phyloP scores from a whole-genome alignment of 148 eudicot species.

The Tetragonia tetragonoides region DNA sequence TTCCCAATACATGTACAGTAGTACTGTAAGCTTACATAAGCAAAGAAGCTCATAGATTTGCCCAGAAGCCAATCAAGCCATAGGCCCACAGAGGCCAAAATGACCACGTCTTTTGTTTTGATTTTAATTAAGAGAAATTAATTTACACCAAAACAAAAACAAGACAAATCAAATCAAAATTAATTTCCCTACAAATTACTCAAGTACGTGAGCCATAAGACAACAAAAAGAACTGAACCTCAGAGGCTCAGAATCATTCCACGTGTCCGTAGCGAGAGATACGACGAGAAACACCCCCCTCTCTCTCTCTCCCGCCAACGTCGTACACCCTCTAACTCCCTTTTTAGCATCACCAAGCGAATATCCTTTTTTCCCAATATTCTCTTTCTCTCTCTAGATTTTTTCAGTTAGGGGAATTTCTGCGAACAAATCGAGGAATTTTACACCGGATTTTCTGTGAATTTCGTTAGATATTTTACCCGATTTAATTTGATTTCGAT shows the following conservation, averaged over 20 bases:
- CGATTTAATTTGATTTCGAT: not conserved
- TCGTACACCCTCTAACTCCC: constrained; percentile 19
- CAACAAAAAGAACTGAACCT: too few species aligned
- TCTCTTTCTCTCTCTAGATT: constrained; percentile 8
- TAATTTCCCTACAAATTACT: too few species aligned
- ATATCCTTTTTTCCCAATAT: not conserved
- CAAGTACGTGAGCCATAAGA: too few species aligned
- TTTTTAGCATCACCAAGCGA: not conserved
- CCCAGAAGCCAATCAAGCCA: too few species aligned
- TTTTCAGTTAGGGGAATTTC: not conserved
- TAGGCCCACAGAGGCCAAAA: too few species aligned
- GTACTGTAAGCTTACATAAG: too few species aligned
- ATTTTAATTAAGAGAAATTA: not conserved
- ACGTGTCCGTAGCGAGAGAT: constrained; percentile 12
- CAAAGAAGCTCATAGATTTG: too few species aligned
- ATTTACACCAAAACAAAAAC: too few species aligned
- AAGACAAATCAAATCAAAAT: not conserved
- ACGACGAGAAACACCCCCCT: not conserved
- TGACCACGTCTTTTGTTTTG: not conserved
- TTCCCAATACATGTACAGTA: too few species aligned
- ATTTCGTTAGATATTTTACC: not conserved
- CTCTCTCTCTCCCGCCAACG: constrained; percentile 27
- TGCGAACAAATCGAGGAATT: not conserved
- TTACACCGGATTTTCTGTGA: not conserved
- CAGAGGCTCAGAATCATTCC: not conserved